phyloP scores from a whole-genome alignment of 1,139 yeast species.

The Nakaseomyces glabratus region DNA sequence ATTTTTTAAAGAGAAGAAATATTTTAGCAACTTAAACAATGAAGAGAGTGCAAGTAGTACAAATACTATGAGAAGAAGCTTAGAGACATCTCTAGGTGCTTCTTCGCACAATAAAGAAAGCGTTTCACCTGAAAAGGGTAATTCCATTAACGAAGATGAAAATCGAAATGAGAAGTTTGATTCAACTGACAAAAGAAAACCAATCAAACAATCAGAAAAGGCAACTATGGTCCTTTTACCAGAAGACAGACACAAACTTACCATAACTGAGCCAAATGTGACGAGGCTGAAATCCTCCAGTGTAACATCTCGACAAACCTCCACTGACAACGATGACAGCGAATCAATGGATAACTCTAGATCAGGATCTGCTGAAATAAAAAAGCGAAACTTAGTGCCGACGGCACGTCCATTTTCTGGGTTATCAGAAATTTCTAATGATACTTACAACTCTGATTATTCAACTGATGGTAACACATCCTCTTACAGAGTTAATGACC shows the following conservation, averaged over 20 bases:
- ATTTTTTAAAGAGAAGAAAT: constrained; percentile 19
- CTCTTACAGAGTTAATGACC: constrained; percentile 17
- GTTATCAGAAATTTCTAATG: constrained; percentile 55
- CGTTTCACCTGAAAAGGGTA: constrained; percentile 2
- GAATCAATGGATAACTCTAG: constrained; percentile 14
- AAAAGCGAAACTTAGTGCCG: constrained; percentile 10
- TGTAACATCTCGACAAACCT: constrained; percentile 22
- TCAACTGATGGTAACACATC: constrained; percentile 31
- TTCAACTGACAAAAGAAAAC: background rate
- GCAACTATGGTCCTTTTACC: background rate
- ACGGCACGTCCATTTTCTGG: constrained; percentile 47
- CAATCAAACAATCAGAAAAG: background rate
- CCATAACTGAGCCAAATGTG: constrained; percentile 14
- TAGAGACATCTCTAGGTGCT: constrained; percentile 2
- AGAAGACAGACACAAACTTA: constrained; percentile 4
- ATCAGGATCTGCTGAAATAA: constrained; percentile 12
- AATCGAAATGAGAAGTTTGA: background rate
- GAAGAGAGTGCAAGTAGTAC: constrained; percentile 4
- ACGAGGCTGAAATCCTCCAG: constrained; percentile 25
- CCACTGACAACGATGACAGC: constrained; percentile 19
- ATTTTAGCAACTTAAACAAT: constrained; percentile 5
- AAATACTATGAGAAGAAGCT: constrained; percentile 5
- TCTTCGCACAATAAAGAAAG: constrained; percentile 4
- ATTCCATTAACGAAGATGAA: constrained; percentile 1
- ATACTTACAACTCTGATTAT: constrained; percentile 37